Conservation (phyloP, 176 grass and related monocot species). For the Oryza punctata region DNA sequence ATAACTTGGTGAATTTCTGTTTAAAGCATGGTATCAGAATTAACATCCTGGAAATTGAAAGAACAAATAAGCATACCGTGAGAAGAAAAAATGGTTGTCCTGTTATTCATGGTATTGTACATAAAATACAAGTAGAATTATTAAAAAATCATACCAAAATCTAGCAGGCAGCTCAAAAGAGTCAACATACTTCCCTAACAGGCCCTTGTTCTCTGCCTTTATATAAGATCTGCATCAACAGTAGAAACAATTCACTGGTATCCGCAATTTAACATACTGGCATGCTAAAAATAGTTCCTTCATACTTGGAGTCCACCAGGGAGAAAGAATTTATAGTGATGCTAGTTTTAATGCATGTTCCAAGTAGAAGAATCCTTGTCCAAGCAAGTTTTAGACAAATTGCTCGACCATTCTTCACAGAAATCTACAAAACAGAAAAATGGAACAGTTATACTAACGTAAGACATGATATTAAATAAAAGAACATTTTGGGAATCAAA, state of each 20-base stretch:
- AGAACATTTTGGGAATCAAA: conserved; percentile 28
- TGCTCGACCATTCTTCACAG: conserved; percentile 66
- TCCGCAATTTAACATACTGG: background rate
- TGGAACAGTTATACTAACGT: conserved; percentile 12
- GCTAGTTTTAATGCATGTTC: conserved; percentile 74
- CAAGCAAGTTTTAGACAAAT: conserved; percentile 58
- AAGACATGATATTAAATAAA: background rate
- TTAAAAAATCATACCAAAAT: conserved; percentile 77
- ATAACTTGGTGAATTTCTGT: conserved; percentile 64
- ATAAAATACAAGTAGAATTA: conserved; percentile 14
- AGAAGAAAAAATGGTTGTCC: conserved; percentile 4
- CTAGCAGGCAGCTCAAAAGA: conserved; percentile 65
- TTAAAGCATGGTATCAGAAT: conserved; percentile 82
- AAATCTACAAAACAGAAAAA: conserved; percentile 51
- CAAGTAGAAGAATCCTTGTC: conserved; percentile 55
- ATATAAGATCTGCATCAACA: conserved; percentile 51
- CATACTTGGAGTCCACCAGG: conserved; percentile 69
- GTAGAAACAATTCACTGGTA: conserved; percentile 31
- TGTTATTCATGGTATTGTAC: background rate
- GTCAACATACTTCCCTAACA: conserved; percentile 60
- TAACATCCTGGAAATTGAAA: conserved; percentile 61
- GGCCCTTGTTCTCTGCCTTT: conserved; percentile 43
- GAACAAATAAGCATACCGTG: conserved; percentile 32
- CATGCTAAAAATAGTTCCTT: conserved; percentile 31
- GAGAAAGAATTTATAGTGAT: conserved; percentile 71